These are phyloP conservation scores for Suillus spraguei DNA, from an alignment of 768 basidiomycete genomes.

Conservation along the genomic window DNA sequence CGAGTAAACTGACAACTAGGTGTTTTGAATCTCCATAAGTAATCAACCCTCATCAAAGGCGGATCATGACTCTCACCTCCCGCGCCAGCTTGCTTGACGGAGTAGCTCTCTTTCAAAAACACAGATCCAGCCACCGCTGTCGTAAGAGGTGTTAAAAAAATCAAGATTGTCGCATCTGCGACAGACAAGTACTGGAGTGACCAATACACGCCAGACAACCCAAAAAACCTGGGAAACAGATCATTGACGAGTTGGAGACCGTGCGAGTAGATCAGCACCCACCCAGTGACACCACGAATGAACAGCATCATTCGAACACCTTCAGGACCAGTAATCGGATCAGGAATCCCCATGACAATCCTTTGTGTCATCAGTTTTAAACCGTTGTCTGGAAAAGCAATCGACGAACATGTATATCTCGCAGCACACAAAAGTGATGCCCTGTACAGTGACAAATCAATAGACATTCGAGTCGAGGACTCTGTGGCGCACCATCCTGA, in stretches of 20 bases:
- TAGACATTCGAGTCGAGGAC: background rate
- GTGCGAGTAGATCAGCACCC: constrained; percentile 14
- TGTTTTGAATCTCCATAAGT: background rate
- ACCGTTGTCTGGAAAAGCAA: constrained; percentile 2
- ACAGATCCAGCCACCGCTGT: constrained; percentile 65
- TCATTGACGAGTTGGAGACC: background rate
- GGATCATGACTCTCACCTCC: constrained; percentile 37
- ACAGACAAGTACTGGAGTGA: constrained; percentile 75
- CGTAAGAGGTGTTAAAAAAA: constrained; percentile 71
- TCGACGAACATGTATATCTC: constrained; percentile 48
- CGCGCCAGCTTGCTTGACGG: constrained; percentile 55
- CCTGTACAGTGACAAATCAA: constrained; percentile 35
- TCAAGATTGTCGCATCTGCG: constrained; percentile 76
- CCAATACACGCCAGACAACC: constrained; percentile 68
- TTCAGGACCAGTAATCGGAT: constrained; percentile 72
- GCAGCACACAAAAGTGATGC: constrained; percentile 54
- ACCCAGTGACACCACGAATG: constrained; percentile 68
- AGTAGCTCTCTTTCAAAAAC: constrained; percentile 64
- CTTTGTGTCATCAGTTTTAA: constrained; percentile 19
- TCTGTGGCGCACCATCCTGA: constrained; percentile 55
- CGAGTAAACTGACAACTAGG: constrained; percentile 66
- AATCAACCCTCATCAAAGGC: background rate
- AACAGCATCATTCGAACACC: constrained; percentile 61
- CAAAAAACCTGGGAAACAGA: constrained; percentile 61
- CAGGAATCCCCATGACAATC: constrained; percentile 44